Evolutionary conservation across 305 asterid species (phyloP).

Genomic region (Euphrasia arctica): DNA sequence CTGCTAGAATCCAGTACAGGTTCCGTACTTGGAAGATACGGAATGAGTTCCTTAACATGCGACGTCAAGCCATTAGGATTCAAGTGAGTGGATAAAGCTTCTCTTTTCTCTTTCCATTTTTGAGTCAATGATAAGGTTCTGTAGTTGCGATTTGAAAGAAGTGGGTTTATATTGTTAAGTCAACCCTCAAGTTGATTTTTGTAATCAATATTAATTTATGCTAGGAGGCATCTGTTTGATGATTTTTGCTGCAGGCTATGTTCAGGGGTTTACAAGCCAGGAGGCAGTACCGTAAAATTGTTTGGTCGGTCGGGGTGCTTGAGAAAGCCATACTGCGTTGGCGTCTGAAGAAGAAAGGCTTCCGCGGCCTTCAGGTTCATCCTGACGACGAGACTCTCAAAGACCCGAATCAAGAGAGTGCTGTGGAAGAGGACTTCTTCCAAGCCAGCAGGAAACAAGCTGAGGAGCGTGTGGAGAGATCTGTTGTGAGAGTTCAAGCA

Average conservation of each 20-base stretch:
- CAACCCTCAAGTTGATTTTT: too few species aligned
- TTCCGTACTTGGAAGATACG: slow-evolving; percentile 92
- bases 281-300: slow-evolving; percentile 69
- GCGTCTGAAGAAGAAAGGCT: slow-evolving; percentile 92
- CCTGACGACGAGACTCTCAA: slow-evolving; percentile 27
- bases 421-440: slow-evolving; percentile 86
- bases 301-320: slow-evolving; percentile 92
- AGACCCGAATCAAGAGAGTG: slow-evolving; percentile 47
- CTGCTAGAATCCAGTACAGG: slow-evolving; percentile 82
- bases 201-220: not conserved
- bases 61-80: slow-evolving; percentile 79
- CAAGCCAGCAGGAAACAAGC: slow-evolving; percentile 92
- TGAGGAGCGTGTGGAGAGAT: slow-evolving; percentile 94
- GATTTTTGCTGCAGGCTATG: slow-evolving; percentile 44
- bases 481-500: slow-evolving; percentile 90
- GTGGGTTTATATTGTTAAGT: too few species aligned
- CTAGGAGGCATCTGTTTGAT: not conserved
- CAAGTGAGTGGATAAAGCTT: slow-evolving; percentile 49
- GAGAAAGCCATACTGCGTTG: slow-evolving; percentile 93
- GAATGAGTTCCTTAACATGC: slow-evolving; percentile 73
- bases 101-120: not conserved
- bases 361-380: slow-evolving; percentile 81
- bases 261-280: slow-evolving; percentile 85
- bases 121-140: too few species aligned
- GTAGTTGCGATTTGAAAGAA: not conserved